These are phyloP conservation scores for Platanthera guangdongensis DNA, from an alignment of 106 monocot genomes.

Conservation along the genomic window DNA sequence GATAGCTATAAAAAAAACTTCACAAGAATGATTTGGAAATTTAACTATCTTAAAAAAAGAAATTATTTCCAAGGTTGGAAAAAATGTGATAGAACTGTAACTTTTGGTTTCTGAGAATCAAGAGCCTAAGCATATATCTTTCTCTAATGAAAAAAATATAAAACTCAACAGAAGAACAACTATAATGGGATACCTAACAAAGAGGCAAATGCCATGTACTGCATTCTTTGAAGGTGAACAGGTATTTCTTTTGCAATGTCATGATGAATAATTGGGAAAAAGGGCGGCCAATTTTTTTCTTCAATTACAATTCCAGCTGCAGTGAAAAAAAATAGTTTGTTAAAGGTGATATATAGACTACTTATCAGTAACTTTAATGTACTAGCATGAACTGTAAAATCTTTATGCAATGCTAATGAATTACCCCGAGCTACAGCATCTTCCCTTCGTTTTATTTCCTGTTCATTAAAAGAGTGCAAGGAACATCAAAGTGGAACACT, in stretches of 20 bases:
- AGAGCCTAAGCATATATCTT: neutral
- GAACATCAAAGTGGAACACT: slow-evolving; percentile 5
- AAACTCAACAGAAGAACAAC: neutral
- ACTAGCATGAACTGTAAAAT: neutral
- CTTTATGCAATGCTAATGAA: neutral
- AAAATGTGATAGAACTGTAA: neutral
- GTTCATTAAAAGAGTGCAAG: neutral
- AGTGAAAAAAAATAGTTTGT: neutral
- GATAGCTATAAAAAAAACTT: too few relatives aligned
- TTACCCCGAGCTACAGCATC: slow-evolving; percentile 17
- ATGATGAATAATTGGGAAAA: slow-evolving; percentile 97
- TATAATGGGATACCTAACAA: slow-evolving; percentile 60
- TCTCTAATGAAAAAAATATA: neutral
- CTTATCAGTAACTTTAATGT: neutral
- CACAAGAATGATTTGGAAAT: too few relatives aligned
- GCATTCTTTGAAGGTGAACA: slow-evolving; percentile 73
- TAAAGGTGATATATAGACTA: neutral
- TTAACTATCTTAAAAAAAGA: neutral
- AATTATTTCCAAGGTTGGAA: neutral
- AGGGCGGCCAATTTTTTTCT: slow-evolving; percentile 91
- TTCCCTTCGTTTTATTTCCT: slow-evolving; percentile 22
- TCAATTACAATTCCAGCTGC: slow-evolving; percentile 82
- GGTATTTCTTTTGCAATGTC: slow-evolving; percentile 94
- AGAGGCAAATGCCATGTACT: slow-evolving; percentile 93
- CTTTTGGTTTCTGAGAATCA: neutral